Percentiles rank a stretch among this genome's conserved stretches.
phyloP scores from a whole-genome alignment of 1,284 basidiomycete species.

The Singerocomus inundabilis region DNA sequence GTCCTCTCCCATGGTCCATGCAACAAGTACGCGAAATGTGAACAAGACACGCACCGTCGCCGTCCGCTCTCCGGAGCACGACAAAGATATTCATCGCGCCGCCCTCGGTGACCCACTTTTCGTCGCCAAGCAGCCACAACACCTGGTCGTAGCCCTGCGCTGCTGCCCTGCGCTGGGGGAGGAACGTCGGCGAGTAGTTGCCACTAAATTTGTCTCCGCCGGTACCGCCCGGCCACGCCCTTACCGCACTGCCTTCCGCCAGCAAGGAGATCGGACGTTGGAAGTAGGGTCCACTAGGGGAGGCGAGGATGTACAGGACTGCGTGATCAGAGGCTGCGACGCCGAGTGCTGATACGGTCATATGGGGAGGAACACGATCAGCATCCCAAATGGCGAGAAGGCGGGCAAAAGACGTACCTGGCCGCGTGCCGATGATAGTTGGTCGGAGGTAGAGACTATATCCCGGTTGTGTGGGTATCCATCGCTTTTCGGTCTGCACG shows the following conservation, averaged over 20 bases:
- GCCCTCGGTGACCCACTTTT: slow-evolving; percentile 41
- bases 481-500: slow-evolving; percentile 64
- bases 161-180: slow-evolving; percentile 61
- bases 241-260: slow-evolving; percentile 65
- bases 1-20: no score
- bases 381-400: neutral
- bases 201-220: slow-evolving; percentile 64
- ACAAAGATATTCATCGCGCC: slow-evolving; percentile 69
- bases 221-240: slow-evolving; percentile 83
- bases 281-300: slow-evolving; percentile 74
- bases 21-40: no score
- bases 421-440: slow-evolving; percentile 80
- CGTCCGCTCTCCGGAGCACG: slow-evolving; percentile 48
- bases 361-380: neutral
- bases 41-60: slow-evolving; percentile 34
- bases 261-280: slow-evolving; percentile 69
- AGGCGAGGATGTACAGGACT: slow-evolving; percentile 67
- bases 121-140: slow-evolving; percentile 49
- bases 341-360: slow-evolving; percentile 50
- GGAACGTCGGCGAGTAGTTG: slow-evolving; percentile 72
- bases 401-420: slow-evolving; percentile 38
- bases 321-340: slow-evolving; percentile 69
- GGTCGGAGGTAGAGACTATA: slow-evolving; percentile 81
- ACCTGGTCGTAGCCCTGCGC: slow-evolving; percentile 71
- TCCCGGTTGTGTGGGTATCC: slow-evolving; percentile 70